Percentiles rank a stretch among this genome's conserved stretches.
Conservation (phyloP, 1,284 basidiomycete species). For the Papiliotrema flavescens region DNA sequence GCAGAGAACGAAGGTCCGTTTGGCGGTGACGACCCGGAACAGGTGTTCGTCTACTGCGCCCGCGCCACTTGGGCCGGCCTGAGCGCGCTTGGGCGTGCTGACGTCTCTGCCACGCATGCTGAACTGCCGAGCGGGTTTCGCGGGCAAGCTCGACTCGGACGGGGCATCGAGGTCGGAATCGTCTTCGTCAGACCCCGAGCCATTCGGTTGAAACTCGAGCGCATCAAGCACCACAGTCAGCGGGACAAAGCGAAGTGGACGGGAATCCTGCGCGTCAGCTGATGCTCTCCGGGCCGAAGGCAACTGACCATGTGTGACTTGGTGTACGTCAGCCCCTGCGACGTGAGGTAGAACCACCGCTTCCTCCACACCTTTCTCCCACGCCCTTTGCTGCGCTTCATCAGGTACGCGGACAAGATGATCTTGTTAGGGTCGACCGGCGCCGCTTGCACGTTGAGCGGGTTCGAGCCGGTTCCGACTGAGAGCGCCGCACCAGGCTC, state of each 20-base stretch:
- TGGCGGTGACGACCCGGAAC: conserved; percentile 96
- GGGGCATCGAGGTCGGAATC: conserved; percentile 36
- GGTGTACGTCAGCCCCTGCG: conserved; percentile 75
- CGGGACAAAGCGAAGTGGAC: conserved; percentile 79
- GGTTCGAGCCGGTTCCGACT: not conserved
- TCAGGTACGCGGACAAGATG: conserved; percentile 84
- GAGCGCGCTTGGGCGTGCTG: conserved; percentile 1
- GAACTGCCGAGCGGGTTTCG: conserved; percentile 6
- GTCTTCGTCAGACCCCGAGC: conserved; percentile 11
- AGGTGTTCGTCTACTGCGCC: conserved; percentile 54
- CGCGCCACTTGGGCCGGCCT: conserved; percentile 5
- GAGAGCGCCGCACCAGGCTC: conserved; percentile 22
- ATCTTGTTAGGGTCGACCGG: conserved; percentile 61
- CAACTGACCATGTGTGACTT: conserved; percentile 77
- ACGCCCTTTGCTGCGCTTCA: conserved; percentile 79
- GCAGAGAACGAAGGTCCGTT: conserved; percentile 81
- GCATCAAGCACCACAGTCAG: conserved; percentile 86
- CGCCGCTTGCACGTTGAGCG: not conserved
- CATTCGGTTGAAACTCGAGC: conserved; percentile 62
- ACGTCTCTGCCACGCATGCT: not conserved
- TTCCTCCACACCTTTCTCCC: conserved; percentile 94
- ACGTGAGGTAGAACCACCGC: conserved; percentile 81
- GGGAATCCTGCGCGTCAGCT: conserved; percentile 64
- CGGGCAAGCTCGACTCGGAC: conserved; percentile 5
- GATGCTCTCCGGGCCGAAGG: conserved; percentile 10